Evolutionary conservation across 805 yeast species (phyloP).

Genomic region (Ogataea corticis): DNA sequence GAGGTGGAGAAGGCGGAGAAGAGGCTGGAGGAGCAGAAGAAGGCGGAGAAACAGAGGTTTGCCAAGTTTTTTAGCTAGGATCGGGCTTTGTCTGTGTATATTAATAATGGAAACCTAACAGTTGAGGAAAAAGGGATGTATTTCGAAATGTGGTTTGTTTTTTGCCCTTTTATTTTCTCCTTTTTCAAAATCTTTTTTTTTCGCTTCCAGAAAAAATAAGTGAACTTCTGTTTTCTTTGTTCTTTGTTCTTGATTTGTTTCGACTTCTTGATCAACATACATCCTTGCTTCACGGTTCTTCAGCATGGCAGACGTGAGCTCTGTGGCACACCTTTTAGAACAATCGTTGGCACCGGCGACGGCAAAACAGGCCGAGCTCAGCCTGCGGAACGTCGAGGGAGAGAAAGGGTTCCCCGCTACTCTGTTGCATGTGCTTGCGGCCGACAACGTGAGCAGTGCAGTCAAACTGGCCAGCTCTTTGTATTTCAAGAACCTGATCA

Average conservation of each 20-base stretch:
- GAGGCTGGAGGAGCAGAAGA: conserved; percentile 43
- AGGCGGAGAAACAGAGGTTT: conserved; percentile 52
- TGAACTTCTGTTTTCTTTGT: neutral
- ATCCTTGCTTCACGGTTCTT: neutral
- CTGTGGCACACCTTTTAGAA: conserved; percentile 55
- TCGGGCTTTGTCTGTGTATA: neutral
- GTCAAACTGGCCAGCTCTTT: conserved; percentile 86
- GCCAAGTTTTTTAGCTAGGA: conserved; percentile 57
- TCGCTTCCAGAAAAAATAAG: conserved; percentile 4
- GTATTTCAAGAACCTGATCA: conserved; percentile 84
- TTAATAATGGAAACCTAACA: no score
- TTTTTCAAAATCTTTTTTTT: neutral
- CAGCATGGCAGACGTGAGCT: conserved; percentile 45
- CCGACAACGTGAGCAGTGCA: conserved; percentile 49
- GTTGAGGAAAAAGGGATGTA: no score
- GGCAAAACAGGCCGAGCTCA: conserved; percentile 67
- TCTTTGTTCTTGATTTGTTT: neutral
- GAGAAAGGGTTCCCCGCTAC: conserved; percentile 75
- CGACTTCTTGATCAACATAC: neutral
- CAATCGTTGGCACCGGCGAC: conserved; percentile 65
- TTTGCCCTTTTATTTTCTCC: neutral
- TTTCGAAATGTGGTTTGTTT: neutral
- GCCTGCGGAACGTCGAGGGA: conserved; percentile 61
- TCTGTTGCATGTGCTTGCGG: conserved; percentile 75
- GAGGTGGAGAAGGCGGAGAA: conserved; percentile 46